These are phyloP conservation scores for Brassica carinata DNA, from an alignment of 345 rosid genomes.

Conservation along the genomic window DNA sequence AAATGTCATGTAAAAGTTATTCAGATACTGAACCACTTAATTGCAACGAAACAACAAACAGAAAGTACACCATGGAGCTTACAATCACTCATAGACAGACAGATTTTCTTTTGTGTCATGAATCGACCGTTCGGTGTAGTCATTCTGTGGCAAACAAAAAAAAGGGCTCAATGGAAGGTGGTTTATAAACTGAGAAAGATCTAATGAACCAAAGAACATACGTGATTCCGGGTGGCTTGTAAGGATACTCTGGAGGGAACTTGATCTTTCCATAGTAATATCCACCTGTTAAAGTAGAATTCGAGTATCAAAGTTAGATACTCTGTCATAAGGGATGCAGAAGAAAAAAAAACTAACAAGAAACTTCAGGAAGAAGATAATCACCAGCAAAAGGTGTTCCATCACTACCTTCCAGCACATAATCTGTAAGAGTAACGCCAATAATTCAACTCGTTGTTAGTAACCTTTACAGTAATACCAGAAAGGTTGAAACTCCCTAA, in stretches of 20 bases:
- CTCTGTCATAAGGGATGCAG: background rate
- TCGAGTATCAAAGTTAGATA: slow-evolving; percentile 4
- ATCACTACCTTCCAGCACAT: slow-evolving; percentile 27
- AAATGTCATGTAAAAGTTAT: slow-evolving; percentile 28
- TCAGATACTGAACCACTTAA: slow-evolving; percentile 9
- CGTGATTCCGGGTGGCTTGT: slow-evolving; percentile 99
- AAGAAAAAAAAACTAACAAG: slow-evolving; percentile 18
- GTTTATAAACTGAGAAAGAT: slow-evolving; percentile 23
- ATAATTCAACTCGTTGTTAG: background rate
- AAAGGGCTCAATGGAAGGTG: background rate
- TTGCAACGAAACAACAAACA: background rate
- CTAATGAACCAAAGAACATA: slow-evolving; percentile 39
- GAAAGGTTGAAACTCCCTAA: too few species aligned
- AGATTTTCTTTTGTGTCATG: slow-evolving; percentile 92
- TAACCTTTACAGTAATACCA: background rate
- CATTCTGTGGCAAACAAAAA: slow-evolving; percentile 39
- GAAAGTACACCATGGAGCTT: slow-evolving; percentile 41
- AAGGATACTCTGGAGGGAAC: too few species aligned
- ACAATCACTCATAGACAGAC: slow-evolving; percentile 99
- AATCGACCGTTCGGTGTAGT: slow-evolving; percentile 98
- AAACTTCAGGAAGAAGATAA: slow-evolving; percentile 23
- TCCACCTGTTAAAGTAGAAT: slow-evolving; percentile 47
- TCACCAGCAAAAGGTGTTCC: slow-evolving; percentile 98
- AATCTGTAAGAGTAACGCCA: background rate
- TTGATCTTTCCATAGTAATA: slow-evolving; percentile 88